Evolutionary conservation across 2,329 filamentous ascomycete species (phyloP).

Genomic region (Grosmannia clavigera): DNA sequence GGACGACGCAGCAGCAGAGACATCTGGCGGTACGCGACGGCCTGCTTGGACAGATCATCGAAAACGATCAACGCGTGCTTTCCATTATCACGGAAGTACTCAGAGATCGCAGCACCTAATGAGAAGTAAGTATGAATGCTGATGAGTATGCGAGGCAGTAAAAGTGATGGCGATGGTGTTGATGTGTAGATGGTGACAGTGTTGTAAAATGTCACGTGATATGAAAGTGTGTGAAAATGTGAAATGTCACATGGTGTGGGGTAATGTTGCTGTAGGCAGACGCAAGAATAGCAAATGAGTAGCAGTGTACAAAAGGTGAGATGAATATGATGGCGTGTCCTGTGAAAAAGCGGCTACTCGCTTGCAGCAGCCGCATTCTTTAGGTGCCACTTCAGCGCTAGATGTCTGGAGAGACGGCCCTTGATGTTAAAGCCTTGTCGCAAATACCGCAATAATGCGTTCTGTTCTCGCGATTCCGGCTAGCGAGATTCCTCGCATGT

Average conservation of each 20-base stretch:
- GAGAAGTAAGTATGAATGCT: constrained; percentile 10
- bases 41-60: constrained; percentile 97
- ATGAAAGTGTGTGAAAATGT: too few relatives aligned
- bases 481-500: not conserved
- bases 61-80: constrained; percentile 84
- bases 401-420: not conserved
- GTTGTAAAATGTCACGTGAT: too few relatives aligned
- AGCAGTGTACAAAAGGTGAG: too few relatives aligned
- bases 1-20: constrained; percentile 94
- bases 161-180: not conserved
- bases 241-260: too few relatives aligned
- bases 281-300: too few relatives aligned
- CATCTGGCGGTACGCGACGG: constrained; percentile 97
- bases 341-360: too few relatives aligned
- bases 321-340: too few relatives aligned
- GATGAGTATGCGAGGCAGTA: not conserved
- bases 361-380: not conserved
- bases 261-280: too few relatives aligned
- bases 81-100: constrained; percentile 72
- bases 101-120: constrained; percentile 30
- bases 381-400: not conserved
- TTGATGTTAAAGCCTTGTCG: not conserved
- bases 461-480: not conserved
- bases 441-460: not conserved
- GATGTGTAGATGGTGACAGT: too few relatives aligned